Percentiles rank a stretch among this genome's conserved stretches.
Evolutionary conservation across 208 protist species (phyloP).

Genomic region (Trypanosoma lewisi): DNA sequence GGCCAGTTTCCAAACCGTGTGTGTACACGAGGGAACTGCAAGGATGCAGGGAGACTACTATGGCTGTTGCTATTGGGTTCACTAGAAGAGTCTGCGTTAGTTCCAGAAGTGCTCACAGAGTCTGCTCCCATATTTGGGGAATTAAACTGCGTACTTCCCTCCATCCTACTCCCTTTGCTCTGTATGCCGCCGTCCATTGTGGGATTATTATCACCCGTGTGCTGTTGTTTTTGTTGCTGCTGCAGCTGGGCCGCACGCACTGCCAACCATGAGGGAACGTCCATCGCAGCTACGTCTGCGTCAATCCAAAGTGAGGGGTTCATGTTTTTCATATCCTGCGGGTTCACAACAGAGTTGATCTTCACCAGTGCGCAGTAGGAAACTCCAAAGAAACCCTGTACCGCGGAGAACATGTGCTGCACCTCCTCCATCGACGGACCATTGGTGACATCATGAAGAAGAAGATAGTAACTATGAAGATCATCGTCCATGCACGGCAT

Average conservation of each 20-base stretch:
- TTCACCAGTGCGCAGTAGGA: slow-evolving; percentile 53
- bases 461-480: slow-evolving; percentile 61
- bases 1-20: slow-evolving; percentile 53
- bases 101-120: no score
- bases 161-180: no score
- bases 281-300: slow-evolving; percentile 54
- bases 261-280: slow-evolving; percentile 47
- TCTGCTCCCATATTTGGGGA: no score
- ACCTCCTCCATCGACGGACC: slow-evolving; percentile 39
- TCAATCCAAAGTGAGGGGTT: slow-evolving; percentile 73
- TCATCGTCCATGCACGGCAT: slow-evolving; percentile 72
- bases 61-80: background rate
- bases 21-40: slow-evolving; percentile 34
- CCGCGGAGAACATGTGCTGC: slow-evolving; percentile 33
- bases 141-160: no score
- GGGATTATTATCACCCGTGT: no score
- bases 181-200: no score
- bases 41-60: background rate
- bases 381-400: slow-evolving; percentile 50
- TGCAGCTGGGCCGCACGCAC: slow-evolving; percentile 15
- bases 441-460: slow-evolving; percentile 73
- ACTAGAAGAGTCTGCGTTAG: no score
- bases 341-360: slow-evolving; percentile 64
- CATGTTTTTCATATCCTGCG: slow-evolving; percentile 44
- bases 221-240: slow-evolving; percentile 13